Conservation (phyloP, 768 basidiomycete genomes). For the Tephrocybe sp. region DNA sequence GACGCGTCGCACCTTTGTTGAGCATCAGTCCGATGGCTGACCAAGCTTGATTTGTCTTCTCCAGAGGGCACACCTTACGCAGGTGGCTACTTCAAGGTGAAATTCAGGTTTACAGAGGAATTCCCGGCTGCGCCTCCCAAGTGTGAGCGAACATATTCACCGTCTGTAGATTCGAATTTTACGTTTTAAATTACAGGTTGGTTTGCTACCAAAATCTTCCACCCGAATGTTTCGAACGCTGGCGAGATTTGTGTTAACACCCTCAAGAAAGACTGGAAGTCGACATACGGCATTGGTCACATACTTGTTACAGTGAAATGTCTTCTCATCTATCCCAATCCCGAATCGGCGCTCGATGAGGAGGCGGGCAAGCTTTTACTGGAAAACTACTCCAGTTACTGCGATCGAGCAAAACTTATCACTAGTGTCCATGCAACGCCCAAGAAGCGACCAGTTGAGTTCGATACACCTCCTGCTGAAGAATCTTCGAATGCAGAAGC, state of each 20-base stretch:
- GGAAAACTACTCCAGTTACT: conserved; percentile 88
- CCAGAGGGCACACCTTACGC: conserved; percentile 65
- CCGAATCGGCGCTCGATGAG: conserved; percentile 94
- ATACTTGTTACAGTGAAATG: conserved; percentile 94
- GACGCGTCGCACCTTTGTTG: conserved; percentile 15
- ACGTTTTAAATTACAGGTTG: conserved; percentile 53
- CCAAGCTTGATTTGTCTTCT: conserved; percentile 16
- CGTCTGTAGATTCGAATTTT: conserved; percentile 1
- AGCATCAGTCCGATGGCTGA: conserved; percentile 21
- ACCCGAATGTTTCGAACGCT: conserved; percentile 86
- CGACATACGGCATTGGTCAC: conserved; percentile 85
- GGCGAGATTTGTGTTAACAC: conserved; percentile 98
- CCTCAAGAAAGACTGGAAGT: conserved; percentile 96
- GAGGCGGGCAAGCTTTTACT: conserved; percentile 91
- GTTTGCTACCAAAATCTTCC: conserved; percentile 94
- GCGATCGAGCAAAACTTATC: conserved; percentile 81
- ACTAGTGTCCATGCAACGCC: conserved; percentile 91
- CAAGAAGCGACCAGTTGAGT: conserved; percentile 69
- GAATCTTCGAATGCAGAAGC: conserved; percentile 27
- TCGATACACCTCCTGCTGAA: conserved; percentile 46
- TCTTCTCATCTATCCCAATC: conserved; percentile 94
- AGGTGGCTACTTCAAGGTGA: conserved; percentile 66
- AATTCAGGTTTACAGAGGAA: conserved; percentile 90
- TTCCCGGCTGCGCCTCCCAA: conserved; percentile 94
- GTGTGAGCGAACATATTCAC: conserved; percentile 50